Base-by-base conservation (phyloP, 2,329 filamentous ascomycete species). In the Arthrinium puccinioides region DNA sequence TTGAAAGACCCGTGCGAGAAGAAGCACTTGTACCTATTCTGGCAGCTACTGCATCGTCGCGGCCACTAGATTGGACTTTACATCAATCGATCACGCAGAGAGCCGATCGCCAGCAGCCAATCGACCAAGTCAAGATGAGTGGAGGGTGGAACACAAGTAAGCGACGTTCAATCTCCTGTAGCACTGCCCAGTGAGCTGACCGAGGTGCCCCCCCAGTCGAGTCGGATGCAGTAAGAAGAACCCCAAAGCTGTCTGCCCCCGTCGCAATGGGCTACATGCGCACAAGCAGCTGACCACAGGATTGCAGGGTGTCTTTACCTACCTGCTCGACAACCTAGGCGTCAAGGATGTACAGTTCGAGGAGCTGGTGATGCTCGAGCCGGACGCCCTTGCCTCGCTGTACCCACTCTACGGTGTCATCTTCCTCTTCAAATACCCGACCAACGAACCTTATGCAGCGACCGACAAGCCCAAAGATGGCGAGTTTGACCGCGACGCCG, bases 401-500 rank as follows among this genome's bases (percentile, higher is more conserved):
- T 80, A 83, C 50, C 84, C 86, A 14, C 73, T 95, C 37, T 94
- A 95, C 66, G 92, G 92, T 54, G 87, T 98, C 49, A 96, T 98
- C 56, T 98, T 98, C 65, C 86, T 98, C 60, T 98, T 98, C 80
- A 97, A 96, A 67, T 98, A 86, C 64, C 86, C 78, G 35, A 88
- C 79, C 43, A 80, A 84, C 56, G 75, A 62, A 43, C 75, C 69
- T 51, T 82, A 70, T 66, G 77, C 67, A 25, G 62, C 61, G 43
- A 64, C 72, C 28, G 71, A 77, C 39, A 74, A 74, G 30, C 88
- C 89, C 0, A 75, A 79, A 46, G 89, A 97, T 59, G 92, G 92
- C 43, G 70, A 67, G 23, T 95, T 87, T 61, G 88, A 96, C 65
- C 69, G 79, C 49, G 72, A 70, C 13, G 87, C 87, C 11, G 70